phyloP scores from a whole-genome alignment of 2,329 filamentous ascomycete species.

The Stemphylium lycopersici region DNA sequence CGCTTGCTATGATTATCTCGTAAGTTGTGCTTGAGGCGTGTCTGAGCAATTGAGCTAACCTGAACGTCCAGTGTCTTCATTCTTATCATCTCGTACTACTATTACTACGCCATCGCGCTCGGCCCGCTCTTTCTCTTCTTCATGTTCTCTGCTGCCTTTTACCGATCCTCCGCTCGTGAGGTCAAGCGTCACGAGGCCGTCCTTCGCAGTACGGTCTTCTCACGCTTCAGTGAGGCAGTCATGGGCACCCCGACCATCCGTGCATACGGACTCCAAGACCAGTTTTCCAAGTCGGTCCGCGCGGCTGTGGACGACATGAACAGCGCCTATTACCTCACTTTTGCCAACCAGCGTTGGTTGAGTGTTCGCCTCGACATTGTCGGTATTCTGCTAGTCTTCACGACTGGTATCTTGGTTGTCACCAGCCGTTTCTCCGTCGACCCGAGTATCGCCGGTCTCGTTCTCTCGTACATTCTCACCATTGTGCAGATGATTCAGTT shows the following conservation, averaged over 20 bases:
- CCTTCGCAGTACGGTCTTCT: conserved; percentile 84
- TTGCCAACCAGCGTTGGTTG: conserved; percentile 94
- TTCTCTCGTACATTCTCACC: conserved; percentile 89
- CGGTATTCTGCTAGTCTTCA: conserved; percentile 83
- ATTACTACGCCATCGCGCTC: conserved; percentile 79
- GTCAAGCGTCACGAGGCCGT: conserved; percentile 94
- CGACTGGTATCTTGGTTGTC: conserved; percentile 86
- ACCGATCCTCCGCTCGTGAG: conserved; percentile 87
- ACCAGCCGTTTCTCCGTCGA: conserved; percentile 86
- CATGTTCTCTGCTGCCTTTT: conserved; percentile 82
- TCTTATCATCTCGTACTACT: conserved; percentile 92
- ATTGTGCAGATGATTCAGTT: conserved; percentile 98
- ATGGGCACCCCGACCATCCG: conserved; percentile 83
- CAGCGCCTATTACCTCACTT: conserved; percentile 91
- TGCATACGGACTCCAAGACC: conserved; percentile 81
- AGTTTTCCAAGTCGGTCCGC: conserved; percentile 74
- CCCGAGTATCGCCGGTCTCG: conserved; percentile 84
- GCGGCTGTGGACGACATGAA: conserved; percentile 88
- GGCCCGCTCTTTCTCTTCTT: conserved; percentile 77
- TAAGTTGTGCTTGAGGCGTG: conserved; percentile 14
- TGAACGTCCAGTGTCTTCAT: conserved; percentile 68
- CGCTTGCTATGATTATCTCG: conserved; percentile 76
- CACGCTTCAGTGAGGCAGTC: conserved; percentile 88
- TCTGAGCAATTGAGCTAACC: conserved; percentile 10
- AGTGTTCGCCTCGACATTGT: conserved; percentile 84